Conservation (phyloP, 2,329 filamentous ascomycete genomes). For the Ceratocystis cubensis region DNA sequence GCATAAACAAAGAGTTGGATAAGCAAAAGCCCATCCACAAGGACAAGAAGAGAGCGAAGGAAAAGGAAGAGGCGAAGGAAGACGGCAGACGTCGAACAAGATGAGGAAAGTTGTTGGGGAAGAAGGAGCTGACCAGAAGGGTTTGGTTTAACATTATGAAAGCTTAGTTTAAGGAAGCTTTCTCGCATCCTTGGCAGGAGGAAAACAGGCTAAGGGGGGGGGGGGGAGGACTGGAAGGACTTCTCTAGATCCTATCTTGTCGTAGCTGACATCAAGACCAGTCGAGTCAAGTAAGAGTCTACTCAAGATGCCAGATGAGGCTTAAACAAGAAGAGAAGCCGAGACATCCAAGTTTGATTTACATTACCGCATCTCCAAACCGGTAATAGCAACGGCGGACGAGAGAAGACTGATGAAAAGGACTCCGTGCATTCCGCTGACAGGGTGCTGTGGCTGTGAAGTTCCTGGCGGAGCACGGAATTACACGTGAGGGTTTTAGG, state of each 20-base stretch:
- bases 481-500: not conserved
- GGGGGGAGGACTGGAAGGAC: not conserved
- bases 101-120: not conserved
- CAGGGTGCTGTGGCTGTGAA: not conserved
- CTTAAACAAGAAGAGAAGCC: not conserved
- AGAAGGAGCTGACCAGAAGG: not conserved
- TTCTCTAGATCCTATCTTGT: not conserved
- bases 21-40: not conserved
- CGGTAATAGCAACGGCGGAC: not conserved
- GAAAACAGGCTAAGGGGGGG: not conserved
- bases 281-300: not conserved
- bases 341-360: not conserved
- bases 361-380: not conserved
- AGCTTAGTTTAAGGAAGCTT: constrained; percentile 5
- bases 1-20: not conserved
- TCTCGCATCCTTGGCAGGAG: not conserved
- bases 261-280: not conserved
- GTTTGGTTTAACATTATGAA: not conserved
- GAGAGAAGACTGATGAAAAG: not conserved
- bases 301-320: not conserved
- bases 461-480: not conserved
- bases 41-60: not conserved
- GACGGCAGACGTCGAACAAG: not conserved
- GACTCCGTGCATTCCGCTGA: not conserved
- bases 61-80: not conserved